Base-by-base conservation (phyloP, 225 moss, liverwort and hornwort genomes). In the Ulota crispa region DNA sequence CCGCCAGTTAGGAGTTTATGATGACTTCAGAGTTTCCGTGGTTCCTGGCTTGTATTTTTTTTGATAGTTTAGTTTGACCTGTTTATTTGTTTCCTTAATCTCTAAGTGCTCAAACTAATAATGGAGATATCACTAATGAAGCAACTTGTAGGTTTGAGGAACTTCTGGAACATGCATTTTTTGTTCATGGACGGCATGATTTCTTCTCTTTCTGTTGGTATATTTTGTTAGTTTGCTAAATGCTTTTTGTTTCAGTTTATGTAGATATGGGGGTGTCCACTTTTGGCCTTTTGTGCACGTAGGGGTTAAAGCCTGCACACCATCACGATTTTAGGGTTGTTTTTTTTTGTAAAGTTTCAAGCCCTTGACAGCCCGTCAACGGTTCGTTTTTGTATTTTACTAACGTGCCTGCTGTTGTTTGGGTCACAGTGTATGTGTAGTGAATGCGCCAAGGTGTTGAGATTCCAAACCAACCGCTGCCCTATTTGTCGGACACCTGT, bases 401-500 rank as follows among this genome's bases (percentile, higher is more conserved):
- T 89, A 1, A 89, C 50, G 37, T 32, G 28, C 64, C 32, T 68
- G 67, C 13, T 77, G 14, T 68, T 31, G 62, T 23, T 67, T 67
- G 75, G 66, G 57, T 30, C 66, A 18, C 92, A 97, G 97, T 97
- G 97, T 75, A 97, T 97, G 97, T 97, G 97, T 78, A 93, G 94
- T 80, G 97, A 95, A 79, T 97, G 97, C 88, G 97, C 97, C 39
- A 94, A 95, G 85, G 89, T 94, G 24, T 85, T 97, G 47, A 89
- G 89, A 83, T 90, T 86, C 65, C 97, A 97, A 78, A 97, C 93
- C 87, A 97, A 97, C 74, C 95, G 97, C 42, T 97, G 97, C 72
- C 97, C 97, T 10, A 97, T 97, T 61, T 97, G 97, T 78, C 94
- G 97, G 85, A 92, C 92, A 43, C 94, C 92, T 55, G 97, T 97